Conservation (phyloP, 2,329 filamentous ascomycete genomes). For the Arthroderma uncinatum region DNA sequence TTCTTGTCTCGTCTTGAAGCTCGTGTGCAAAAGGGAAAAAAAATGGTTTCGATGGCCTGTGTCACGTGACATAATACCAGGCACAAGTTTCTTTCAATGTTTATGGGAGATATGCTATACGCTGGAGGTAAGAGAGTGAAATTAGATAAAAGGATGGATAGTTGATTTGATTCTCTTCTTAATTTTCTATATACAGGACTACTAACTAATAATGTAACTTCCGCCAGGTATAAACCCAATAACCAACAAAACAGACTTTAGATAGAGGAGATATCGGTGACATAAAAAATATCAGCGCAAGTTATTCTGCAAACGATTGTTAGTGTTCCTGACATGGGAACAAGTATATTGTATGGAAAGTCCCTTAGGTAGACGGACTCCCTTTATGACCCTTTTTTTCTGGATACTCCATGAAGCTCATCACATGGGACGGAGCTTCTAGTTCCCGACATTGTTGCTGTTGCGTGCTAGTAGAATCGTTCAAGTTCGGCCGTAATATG, state of each 20-base stretch:
- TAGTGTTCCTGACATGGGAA: not conserved
- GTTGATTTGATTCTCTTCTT: not conserved
- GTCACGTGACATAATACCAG: slow-evolving; percentile 1
- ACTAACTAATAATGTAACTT: not conserved
- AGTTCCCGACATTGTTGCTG: not conserved
- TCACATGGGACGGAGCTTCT: slow-evolving; percentile 6
- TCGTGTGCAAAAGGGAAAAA: not conserved
- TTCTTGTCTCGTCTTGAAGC: not conserved
- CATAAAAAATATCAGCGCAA: not conserved
- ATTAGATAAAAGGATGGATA: not conserved
- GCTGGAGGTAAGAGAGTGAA: not conserved
- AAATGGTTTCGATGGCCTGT: not conserved
- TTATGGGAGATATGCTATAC: too few species aligned
- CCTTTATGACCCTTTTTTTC: not conserved
- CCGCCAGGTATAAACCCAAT: too few species aligned
- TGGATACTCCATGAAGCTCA: slow-evolving; percentile 12
- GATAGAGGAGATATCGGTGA: too few species aligned
- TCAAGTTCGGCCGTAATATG: slow-evolving; percentile 7
- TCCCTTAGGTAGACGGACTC: not conserved
- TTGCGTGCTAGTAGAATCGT: not conserved
- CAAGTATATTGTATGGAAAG: not conserved
- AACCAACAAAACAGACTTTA: too few species aligned
- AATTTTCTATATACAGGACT: not conserved
- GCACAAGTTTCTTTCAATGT: too few species aligned
- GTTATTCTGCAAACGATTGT: not conserved